Conservation (phyloP, 192 early-diverging fungal genomes). For the Linnemannia hyalina region DNA sequence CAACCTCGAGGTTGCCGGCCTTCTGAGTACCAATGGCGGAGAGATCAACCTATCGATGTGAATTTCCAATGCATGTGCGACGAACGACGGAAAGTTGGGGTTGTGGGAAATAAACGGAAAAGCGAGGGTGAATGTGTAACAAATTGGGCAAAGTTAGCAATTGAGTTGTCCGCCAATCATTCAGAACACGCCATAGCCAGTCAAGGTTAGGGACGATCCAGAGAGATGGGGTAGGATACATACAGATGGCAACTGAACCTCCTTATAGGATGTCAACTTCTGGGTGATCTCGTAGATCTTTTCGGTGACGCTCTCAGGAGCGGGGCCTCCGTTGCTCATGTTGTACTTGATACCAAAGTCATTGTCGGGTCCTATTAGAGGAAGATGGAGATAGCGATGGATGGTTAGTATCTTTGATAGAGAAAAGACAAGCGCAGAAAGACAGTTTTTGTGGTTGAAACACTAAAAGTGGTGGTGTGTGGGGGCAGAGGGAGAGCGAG, state of each 20-base stretch:
- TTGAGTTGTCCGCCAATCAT: conserved; percentile 27
- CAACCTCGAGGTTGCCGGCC: conserved; percentile 78
- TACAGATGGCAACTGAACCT: conserved; percentile 74
- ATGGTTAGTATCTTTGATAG: neutral
- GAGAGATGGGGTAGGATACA: neutral
- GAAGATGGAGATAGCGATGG: neutral
- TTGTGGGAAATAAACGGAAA: neutral
- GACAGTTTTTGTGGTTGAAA: conserved; percentile 8
- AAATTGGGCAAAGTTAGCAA: neutral
- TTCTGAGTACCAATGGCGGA: conserved; percentile 71
- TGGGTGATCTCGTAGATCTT: conserved; percentile 90
- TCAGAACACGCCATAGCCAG: conserved; percentile 21
- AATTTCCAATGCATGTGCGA: neutral
- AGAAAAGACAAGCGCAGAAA: neutral
- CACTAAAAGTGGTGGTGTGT: neutral
- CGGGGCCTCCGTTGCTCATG: conserved; percentile 95
- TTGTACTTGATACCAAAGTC: conserved; percentile 99
- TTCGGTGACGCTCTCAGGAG: conserved; percentile 95
- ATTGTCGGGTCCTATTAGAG: conserved; percentile 79
- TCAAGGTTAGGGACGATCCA: neutral
- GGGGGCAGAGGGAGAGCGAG: conserved; percentile 5
- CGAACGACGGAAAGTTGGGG: neutral
- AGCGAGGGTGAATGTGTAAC: neutral
- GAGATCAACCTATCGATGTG: conserved; percentile 74
- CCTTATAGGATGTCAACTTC: conserved; percentile 74